phyloP scores from a whole-genome alignment of 768 basidiomycete species.

The Naganishia vaughanmartiniae region DNA sequence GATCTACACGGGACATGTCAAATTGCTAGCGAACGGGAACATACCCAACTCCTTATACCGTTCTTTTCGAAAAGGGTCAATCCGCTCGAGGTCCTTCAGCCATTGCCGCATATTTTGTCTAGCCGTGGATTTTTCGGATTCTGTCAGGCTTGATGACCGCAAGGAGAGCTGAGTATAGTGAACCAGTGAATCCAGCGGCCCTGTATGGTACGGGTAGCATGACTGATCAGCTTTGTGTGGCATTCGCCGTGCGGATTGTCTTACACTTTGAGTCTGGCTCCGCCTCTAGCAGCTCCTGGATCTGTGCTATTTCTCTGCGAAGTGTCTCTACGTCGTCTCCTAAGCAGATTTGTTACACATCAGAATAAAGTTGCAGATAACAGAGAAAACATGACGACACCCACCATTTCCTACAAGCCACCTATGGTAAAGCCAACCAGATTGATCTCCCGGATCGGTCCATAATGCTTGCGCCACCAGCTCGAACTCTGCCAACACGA shows the following conservation, averaged over 20 bases:
- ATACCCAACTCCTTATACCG: slow-evolving; percentile 58
- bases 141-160: slow-evolving; percentile 45
- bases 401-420: slow-evolving; percentile 84
- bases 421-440: slow-evolving; percentile 97
- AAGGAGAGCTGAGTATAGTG: slow-evolving; percentile 74
- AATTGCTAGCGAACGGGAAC: not conserved
- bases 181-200: slow-evolving; percentile 91
- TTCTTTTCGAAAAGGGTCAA: slow-evolving; percentile 66
- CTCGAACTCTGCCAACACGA: slow-evolving; percentile 71
- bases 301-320: slow-evolving; percentile 70
- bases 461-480: slow-evolving; percentile 90
- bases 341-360: slow-evolving; percentile 41
- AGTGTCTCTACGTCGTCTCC: slow-evolving; percentile 64
- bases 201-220: slow-evolving; percentile 54
- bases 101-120: slow-evolving; percentile 57
- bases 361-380: not conserved
- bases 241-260: slow-evolving; percentile 35
- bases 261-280: slow-evolving; percentile 91
- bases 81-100: slow-evolving; percentile 55
- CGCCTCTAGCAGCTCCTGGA: slow-evolving; percentile 78
- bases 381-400: slow-evolving; percentile 31
- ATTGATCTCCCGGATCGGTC: slow-evolving; percentile 93
- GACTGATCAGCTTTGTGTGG: not conserved
- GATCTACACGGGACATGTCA: not conserved
- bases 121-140: slow-evolving; percentile 45